Evolutionary conservation across 202 grass and related monocot species (phyloP).

Genomic region (Saccharum hybrid): DNA sequence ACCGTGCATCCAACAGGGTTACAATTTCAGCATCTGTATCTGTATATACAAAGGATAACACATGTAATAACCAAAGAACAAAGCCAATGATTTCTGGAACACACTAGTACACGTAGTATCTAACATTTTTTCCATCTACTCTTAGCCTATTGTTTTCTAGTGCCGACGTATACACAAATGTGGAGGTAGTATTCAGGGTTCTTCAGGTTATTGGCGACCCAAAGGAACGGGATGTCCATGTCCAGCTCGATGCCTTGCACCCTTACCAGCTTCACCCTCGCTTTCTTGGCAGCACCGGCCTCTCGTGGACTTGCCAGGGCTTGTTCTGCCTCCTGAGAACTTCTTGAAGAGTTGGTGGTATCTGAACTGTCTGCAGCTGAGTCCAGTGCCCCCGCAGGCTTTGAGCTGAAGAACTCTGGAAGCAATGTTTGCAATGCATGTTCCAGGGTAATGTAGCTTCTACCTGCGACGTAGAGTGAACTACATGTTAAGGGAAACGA

Average conservation of each 20-base stretch:
- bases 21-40: background rate
- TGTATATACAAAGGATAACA: slow-evolving; percentile 38
- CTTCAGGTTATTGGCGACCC: slow-evolving; percentile 89
- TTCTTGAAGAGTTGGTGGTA: background rate
- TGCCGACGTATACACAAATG: slow-evolving; percentile 63
- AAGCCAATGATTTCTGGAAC: slow-evolving; percentile 15
- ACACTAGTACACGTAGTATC: slow-evolving; percentile 17
- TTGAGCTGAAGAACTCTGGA: slow-evolving; percentile 64
- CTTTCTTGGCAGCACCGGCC: slow-evolving; percentile 4
- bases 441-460: slow-evolving; percentile 68
- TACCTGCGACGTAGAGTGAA: slow-evolving; percentile 36
- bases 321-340: slow-evolving; percentile 32
- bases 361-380: slow-evolving; percentile 41
- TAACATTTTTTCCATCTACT: slow-evolving; percentile 38
- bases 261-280: slow-evolving; percentile 64
- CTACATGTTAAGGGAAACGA: slow-evolving; percentile 1
- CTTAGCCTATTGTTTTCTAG: slow-evolving; percentile 35
- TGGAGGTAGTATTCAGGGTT: slow-evolving; percentile 90
- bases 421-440: slow-evolving; percentile 67
- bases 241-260: slow-evolving; percentile 86
- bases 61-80: slow-evolving; percentile 57
- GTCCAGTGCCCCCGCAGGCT: slow-evolving; percentile 23
- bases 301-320: background rate
- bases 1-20: background rate
- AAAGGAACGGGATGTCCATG: slow-evolving; percentile 83